A percentile compares a stretch with the other conserved stretches of the same genome.
These are phyloP conservation scores for Gyrodon lividus DNA, from an alignment of 768 basidiomycete species.

Conservation along the genomic window DNA sequence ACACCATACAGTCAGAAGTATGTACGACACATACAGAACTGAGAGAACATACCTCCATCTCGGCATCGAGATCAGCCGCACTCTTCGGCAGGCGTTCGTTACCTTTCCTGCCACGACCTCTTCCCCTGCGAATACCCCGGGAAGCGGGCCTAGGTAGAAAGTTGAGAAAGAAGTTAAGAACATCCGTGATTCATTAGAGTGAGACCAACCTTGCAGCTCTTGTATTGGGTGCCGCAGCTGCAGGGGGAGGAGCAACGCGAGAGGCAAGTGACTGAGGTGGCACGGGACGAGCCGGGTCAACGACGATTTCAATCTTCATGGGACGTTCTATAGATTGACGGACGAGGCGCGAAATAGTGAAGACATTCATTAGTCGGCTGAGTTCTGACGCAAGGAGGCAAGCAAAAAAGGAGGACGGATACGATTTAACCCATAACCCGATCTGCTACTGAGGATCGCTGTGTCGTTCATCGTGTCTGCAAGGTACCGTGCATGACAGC, in stretches of 20 bases:
- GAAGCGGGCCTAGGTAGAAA: constrained; percentile 29
- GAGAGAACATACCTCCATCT: constrained; percentile 80
- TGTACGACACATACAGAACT: neutral
- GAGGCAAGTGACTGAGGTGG: constrained; percentile 64
- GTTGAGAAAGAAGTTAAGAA: constrained; percentile 3
- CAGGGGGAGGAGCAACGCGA: constrained; percentile 76
- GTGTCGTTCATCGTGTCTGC: constrained; percentile 25
- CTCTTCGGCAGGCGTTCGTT: constrained; percentile 70
- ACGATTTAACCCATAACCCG: constrained; percentile 34
- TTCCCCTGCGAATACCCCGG: constrained; percentile 47
- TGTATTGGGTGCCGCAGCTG: constrained; percentile 24
- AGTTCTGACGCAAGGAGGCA: constrained; percentile 35
- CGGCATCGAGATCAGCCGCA: constrained; percentile 90
- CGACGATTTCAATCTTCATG: constrained; percentile 98
- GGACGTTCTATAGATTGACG: constrained; percentile 73
- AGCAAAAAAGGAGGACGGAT: constrained; percentile 46
- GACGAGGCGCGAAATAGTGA: constrained; percentile 34
- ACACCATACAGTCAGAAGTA: constrained; percentile 3
- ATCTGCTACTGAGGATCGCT: constrained; percentile 24
- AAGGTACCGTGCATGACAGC: constrained; percentile 20
- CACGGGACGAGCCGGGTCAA: constrained; percentile 77
- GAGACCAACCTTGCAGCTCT: constrained; percentile 37
- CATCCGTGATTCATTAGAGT: neutral
- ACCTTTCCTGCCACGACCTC: constrained; percentile 44
- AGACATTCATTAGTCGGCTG: constrained; percentile 33